Base-by-base conservation (phyloP, 371 early-diverging fungal genomes). In the Lichtheimia ramosa region DNA sequence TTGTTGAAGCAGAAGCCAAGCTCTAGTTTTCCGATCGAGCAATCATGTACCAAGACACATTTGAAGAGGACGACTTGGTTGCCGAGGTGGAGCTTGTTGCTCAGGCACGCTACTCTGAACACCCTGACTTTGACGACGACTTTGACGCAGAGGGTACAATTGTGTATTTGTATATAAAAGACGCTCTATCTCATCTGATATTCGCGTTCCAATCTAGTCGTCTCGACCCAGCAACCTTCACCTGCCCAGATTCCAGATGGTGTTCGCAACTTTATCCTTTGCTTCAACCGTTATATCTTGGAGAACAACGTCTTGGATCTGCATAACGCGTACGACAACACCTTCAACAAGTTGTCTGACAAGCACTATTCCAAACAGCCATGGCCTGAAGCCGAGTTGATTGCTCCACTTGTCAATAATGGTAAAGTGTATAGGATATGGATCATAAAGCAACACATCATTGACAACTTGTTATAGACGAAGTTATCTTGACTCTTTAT, bases 261-360 rank as follows among this genome's bases (percentile, higher is more conserved):
- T 28, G 90, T 96, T 56, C 83, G 88, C 74, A 89, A 89, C 78
- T 95, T 95, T 65, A 82, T 95, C 53, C 72, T 88, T 54, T 85
- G 86, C 69, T 89, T 96, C 66, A 88, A 92, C 74, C 86, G 89
- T 43, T 85, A 89, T 69, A 76, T 95, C 59, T 64, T 84, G 48
- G 89, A 89, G 66, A 89, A 89, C 77, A 91, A 91, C 54, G 88
- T 87, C 24, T 89, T 85, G 68, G 96, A 96, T 60, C 83, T 96
- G 55, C 87, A 92, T 68, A 82, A 84, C 64, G 86, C 92, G 64
- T 97, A 96, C 68, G 97, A 96, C 70, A 88, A 81, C 67, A 85
- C 92, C 43, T 97, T 95, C 86, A 92, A 91, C 81, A 89, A 91
- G 68, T 79, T 96, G 53, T 94, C 95, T 21, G 96, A 96, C 63